A percentile compares a stretch with the other conserved stretches of the same genome.
Evolutionary conservation across 2,329 filamentous ascomycete genomes (phyloP).

Genomic region (Fusarium ambrosium): DNA sequence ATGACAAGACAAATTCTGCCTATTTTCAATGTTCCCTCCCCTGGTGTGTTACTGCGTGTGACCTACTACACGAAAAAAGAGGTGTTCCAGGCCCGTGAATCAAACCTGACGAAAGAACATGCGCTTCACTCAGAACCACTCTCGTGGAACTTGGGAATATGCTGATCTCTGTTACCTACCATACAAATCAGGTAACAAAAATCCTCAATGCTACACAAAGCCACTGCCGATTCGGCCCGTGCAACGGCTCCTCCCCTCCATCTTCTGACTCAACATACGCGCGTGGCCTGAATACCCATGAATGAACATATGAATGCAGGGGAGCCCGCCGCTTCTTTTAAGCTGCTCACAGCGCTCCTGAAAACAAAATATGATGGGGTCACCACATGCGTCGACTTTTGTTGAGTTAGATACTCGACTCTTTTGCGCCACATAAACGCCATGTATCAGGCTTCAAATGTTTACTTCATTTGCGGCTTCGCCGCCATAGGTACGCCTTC

Average conservation of each 20-base stretch:
- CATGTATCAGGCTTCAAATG: constrained; percentile 63
- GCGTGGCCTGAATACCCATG: not conserved
- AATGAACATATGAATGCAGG: not conserved
- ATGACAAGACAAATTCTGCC: not conserved
- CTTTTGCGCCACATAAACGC: not conserved
- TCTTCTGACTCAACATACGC: not conserved
- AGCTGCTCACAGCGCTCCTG: not conserved
- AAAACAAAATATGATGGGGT: not conserved
- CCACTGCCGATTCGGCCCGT: constrained; percentile 1
- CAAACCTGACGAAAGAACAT: not conserved
- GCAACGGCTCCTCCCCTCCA: not conserved
- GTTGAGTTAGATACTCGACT: not conserved
- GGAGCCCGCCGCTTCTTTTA: not conserved
- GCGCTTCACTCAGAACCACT: not conserved
- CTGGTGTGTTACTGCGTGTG: not conserved
- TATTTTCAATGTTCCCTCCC: not conserved
- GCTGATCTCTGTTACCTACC: not conserved
- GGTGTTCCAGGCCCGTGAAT: not conserved
- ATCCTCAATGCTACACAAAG: not conserved
- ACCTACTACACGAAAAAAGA: not conserved
- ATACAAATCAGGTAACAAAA: not conserved
- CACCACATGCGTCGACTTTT: not conserved
- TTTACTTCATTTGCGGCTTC: constrained; percentile 73
- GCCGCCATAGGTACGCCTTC: constrained; percentile 68
- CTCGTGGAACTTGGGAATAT: not conserved